Evolutionary conservation across 2,329 filamentous ascomycete genomes (phyloP).

Genomic region (Diatrype stigma): DNA sequence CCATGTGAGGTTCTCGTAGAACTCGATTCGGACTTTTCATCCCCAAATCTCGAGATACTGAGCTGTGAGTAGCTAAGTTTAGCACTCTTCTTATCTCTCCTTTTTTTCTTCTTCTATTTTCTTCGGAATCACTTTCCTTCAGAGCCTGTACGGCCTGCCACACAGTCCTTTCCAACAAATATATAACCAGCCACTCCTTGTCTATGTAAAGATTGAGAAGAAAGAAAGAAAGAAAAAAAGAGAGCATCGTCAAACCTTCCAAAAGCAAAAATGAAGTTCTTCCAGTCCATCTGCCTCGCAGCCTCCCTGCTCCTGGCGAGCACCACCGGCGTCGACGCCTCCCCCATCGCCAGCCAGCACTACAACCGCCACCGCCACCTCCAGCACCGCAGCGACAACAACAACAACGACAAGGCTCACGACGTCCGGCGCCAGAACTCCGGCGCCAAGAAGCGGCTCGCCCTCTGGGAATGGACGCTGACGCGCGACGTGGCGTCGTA

Average conservation of each 20-base stretch:
- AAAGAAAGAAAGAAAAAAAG: not conserved
- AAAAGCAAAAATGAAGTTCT: not conserved
- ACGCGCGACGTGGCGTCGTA: conserved; percentile 7
- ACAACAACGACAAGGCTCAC: not conserved
- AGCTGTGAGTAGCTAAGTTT: not conserved
- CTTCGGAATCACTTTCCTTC: not conserved
- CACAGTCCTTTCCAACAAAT: not conserved
- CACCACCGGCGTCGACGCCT: not conserved
- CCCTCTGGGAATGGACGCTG: conserved; percentile 15
- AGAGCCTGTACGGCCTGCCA: not conserved
- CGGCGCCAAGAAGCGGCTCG: conserved; percentile 9
- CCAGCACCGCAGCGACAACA: not conserved
- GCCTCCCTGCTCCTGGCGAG: not conserved
- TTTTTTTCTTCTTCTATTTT: not conserved
- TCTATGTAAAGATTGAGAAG: not conserved
- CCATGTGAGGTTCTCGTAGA: not conserved
- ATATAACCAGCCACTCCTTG: not conserved
- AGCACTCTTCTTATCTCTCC: not conserved
- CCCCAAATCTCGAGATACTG: not conserved
- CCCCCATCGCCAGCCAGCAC: not conserved
- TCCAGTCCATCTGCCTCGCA: not conserved
- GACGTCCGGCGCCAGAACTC: not conserved
- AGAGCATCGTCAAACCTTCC: not conserved
- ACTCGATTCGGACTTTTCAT: not conserved
- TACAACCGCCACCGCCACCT: too few relatives aligned